phyloP scores from a whole-genome alignment of 1,284 basidiomycete species.

The Cryptococcus sp. region DNA sequence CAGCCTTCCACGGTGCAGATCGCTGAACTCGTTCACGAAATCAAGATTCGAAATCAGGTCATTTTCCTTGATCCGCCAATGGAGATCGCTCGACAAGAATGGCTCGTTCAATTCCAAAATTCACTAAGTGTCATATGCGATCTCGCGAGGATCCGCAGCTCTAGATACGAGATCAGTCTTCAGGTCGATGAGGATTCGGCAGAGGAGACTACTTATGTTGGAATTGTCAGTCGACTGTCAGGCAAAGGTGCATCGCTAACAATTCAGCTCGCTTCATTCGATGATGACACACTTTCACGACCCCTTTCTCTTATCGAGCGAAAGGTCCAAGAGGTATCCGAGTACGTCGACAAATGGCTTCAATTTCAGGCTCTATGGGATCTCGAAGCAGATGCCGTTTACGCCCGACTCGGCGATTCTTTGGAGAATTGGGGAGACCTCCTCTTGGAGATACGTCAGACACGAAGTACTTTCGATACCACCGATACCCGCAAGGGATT shows the following conservation, averaged over 20 bases:
- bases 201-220: conserved; percentile 73
- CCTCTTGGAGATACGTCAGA: conserved; percentile 91
- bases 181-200: conserved; percentile 65
- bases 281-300: conserved; percentile 67
- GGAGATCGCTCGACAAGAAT: conserved; percentile 84
- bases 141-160: conserved; percentile 81
- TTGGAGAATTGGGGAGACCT: conserved; percentile 91
- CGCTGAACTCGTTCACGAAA: conserved; percentile 84
- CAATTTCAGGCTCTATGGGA: conserved; percentile 99
- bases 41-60: conserved; percentile 96
- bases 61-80: conserved; percentile 98
- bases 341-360: conserved; percentile 95
- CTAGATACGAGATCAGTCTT: conserved; percentile 90
- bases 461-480: conserved; percentile 93
- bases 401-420: conserved; percentile 80
- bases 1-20: conserved; percentile 39
- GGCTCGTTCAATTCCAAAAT: conserved; percentile 87
- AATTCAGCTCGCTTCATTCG: conserved; percentile 67
- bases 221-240: conserved; percentile 57
- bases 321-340: conserved; percentile 69
- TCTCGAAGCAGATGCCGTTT: conserved; percentile 92
- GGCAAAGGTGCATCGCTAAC: background rate
- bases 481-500: conserved; percentile 88
- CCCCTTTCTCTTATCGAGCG: conserved; percentile 83
- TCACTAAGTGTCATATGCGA: conserved; percentile 89